phyloP scores from a whole-genome alignment of 352 stramenopile species.

The Globisporangium nagaii region DNA sequence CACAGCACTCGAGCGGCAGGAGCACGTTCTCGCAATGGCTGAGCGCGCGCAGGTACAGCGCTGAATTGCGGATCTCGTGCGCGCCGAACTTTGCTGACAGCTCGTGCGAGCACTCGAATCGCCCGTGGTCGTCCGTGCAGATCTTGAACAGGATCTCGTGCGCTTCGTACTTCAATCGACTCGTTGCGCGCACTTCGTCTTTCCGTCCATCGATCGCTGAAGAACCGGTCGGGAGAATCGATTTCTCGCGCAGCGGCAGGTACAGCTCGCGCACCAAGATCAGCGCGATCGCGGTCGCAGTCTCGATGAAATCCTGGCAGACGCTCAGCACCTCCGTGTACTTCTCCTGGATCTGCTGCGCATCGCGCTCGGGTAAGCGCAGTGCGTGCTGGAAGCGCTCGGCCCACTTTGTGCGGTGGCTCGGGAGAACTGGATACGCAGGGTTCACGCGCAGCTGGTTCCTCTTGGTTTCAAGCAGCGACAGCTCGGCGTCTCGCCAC shows the following conservation, averaged over 20 bases:
- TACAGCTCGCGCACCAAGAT: constrained; percentile 81
- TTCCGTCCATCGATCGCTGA: constrained; percentile 62
- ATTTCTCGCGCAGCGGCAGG: constrained; percentile 72
- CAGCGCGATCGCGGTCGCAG: constrained; percentile 51
- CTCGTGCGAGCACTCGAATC: constrained; percentile 89
- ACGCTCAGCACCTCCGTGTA: constrained; percentile 84
- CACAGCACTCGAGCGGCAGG: constrained; percentile 66
- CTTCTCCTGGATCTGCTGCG: constrained; percentile 55
- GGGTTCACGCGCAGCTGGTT: constrained; percentile 39
- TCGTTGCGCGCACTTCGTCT: constrained; percentile 48
- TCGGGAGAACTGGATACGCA: constrained; percentile 39
- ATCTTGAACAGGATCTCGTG: constrained; percentile 90
- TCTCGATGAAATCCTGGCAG: constrained; percentile 87
- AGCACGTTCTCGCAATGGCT: constrained; percentile 33
- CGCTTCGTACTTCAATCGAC: constrained; percentile 72
- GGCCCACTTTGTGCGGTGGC: constrained; percentile 52
- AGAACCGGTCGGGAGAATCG: constrained; percentile 54
- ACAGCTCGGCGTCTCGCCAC: constrained; percentile 73
- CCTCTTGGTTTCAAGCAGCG: constrained; percentile 42
- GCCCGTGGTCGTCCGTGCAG: constrained; percentile 86
- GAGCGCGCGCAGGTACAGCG: constrained; percentile 60
- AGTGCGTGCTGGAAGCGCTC: constrained; percentile 60
- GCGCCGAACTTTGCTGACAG: constrained; percentile 78
- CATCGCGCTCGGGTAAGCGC: constrained; percentile 25
- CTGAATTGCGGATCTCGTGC: constrained; percentile 78